A percentile compares a stretch with the other conserved stretches of the same genome.
phyloP scores from a whole-genome alignment of 2,329 filamentous ascomycete genomes.

The Alternaria ventricosa region DNA sequence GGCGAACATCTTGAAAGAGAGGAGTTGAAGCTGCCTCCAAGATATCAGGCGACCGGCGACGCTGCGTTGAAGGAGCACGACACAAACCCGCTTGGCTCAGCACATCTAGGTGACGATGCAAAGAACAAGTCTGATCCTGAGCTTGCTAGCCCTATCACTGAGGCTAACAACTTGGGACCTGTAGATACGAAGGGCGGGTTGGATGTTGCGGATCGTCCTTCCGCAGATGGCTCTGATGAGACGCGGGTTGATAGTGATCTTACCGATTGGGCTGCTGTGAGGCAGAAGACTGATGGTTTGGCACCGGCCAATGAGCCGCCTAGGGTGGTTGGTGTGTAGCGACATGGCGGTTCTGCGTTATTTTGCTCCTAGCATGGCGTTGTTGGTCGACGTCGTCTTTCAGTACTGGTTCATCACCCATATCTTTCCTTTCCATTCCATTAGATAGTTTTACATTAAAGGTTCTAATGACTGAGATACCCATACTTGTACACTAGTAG shows the following conservation, averaged over 20 bases:
- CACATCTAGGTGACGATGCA: constrained; percentile 1
- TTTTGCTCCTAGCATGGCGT: not conserved
- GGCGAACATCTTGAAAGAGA: not conserved
- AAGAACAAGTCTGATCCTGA: constrained; percentile 14
- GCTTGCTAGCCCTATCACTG: not conserved
- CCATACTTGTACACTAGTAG: not conserved
- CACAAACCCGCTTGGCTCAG: constrained; percentile 5
- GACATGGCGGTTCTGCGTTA: not conserved
- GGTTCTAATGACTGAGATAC: not conserved
- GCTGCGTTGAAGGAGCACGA: constrained; percentile 7
- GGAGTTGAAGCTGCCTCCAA: constrained; percentile 1
- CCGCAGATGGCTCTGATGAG: constrained; percentile 15
- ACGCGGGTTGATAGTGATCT: constrained; percentile 14
- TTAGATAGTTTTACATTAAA: not conserved
- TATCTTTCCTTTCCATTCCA: not conserved
- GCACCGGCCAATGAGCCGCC: not conserved
- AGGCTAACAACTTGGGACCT: not conserved
- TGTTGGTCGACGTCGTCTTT: not conserved
- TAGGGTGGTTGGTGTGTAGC: not conserved
- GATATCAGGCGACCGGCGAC: not conserved
- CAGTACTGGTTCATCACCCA: not conserved
- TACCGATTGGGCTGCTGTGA: constrained; percentile 1
- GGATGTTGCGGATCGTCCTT: constrained; percentile 3
- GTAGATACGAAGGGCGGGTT: not conserved
- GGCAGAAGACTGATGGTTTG: constrained; percentile 1